phyloP scores from a whole-genome alignment of 2,329 filamentous ascomycete species.

The Stromatinia cepivora region DNA sequence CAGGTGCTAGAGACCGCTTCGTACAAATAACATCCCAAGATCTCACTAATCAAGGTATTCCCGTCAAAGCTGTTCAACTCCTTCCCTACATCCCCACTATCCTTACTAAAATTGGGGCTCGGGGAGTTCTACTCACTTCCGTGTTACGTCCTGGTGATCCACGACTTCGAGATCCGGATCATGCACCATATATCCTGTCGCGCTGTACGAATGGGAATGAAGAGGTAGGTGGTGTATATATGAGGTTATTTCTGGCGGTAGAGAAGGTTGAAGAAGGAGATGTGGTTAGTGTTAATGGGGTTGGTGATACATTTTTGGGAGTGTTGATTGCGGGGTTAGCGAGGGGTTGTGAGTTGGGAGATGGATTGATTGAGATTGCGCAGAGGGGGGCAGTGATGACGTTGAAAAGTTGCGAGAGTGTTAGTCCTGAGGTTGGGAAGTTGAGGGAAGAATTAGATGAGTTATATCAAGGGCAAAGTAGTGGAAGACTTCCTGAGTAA shows the following conservation, averaged over 20 bases:
- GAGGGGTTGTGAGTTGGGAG: slow-evolving; percentile 45
- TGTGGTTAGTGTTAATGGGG: slow-evolving; percentile 88
- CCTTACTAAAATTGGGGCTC: slow-evolving; percentile 75
- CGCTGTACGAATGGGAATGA: slow-evolving; percentile 56
- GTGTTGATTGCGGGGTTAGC: slow-evolving; percentile 78
- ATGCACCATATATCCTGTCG: slow-evolving; percentile 70
- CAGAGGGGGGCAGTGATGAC: slow-evolving; percentile 80
- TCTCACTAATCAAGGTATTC: slow-evolving; percentile 77
- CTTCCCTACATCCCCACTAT: slow-evolving; percentile 86
- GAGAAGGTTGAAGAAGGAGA: slow-evolving; percentile 67
- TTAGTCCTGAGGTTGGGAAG: slow-evolving; percentile 21
- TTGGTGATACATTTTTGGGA: slow-evolving; percentile 89
- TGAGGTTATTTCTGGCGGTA: slow-evolving; percentile 64
- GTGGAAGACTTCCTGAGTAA: neutral
- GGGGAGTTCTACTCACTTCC: slow-evolving; percentile 64
- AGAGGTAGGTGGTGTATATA: slow-evolving; percentile 75
- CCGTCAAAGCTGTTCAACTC: slow-evolving; percentile 79
- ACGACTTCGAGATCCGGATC: slow-evolving; percentile 61
- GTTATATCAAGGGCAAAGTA: neutral
- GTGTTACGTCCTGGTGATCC: slow-evolving; percentile 68
- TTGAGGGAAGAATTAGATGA: neutral
- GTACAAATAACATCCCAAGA: slow-evolving; percentile 63
- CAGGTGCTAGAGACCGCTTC: slow-evolving; percentile 69
- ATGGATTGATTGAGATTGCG: slow-evolving; percentile 72
- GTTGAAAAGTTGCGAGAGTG: slow-evolving; percentile 72